A percentile compares a stretch with the other conserved stretches of the same genome.
Conservation (phyloP, 345 rosid species). For the Linum lewisii region DNA sequence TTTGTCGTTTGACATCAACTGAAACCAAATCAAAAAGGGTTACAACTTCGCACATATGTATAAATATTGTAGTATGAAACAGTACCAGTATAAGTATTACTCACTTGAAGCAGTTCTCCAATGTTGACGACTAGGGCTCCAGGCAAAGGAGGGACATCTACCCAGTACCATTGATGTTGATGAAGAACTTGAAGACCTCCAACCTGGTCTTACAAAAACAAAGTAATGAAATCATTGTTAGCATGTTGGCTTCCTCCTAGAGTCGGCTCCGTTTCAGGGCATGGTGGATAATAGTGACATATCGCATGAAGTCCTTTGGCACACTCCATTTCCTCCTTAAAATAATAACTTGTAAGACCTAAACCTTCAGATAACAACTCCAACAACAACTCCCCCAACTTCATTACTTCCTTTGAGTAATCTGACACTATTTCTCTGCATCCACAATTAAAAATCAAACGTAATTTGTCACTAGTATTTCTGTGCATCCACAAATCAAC, state of each 20-base stretch:
- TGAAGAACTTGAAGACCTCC: constrained; percentile 2
- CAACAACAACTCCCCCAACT: neutral
- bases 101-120: neutral
- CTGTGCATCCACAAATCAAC: too few relatives aligned
- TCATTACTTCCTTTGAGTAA: neutral
- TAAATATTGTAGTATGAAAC: neutral
- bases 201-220: neutral
- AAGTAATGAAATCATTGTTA: neutral
- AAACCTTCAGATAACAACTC: neutral
- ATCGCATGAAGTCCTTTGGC: neutral
- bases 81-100: neutral
- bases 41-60: neutral
- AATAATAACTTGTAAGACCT: neutral
- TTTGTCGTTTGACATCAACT: neutral
- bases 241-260: neutral
- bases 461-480: too few relatives aligned
- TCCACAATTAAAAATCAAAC: too few relatives aligned
- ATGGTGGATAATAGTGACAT: neutral
- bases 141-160: neutral
- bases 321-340: neutral
- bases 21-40: neutral
- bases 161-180: neutral
- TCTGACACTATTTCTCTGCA: neutral
- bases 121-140: neutral
- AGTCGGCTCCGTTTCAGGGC: constrained; percentile 1